These are phyloP conservation scores for Pythium utonaiense DNA, from an alignment of 352 stramenopile species.

Conservation along the genomic window DNA sequence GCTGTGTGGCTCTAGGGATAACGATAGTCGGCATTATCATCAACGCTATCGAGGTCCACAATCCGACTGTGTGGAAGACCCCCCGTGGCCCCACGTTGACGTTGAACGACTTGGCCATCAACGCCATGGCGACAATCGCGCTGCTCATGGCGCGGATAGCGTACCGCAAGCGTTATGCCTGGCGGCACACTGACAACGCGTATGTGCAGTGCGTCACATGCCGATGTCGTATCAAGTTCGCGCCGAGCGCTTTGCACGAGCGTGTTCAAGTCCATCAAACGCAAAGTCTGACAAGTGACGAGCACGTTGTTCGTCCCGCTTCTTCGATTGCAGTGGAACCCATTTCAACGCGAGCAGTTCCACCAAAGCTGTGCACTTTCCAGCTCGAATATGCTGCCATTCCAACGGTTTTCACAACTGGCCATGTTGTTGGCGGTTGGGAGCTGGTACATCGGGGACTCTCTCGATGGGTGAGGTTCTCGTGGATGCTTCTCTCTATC, in stretches of 20 bases:
- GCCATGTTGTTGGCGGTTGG: too few relatives aligned
- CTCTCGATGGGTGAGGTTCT: too few relatives aligned
- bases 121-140: constrained; percentile 1
- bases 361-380: not conserved
- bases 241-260: not conserved
- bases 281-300: not conserved
- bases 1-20: not conserved
- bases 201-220: not conserved
- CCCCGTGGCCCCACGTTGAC: not conserved
- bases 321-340: too few relatives aligned
- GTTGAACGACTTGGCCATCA: not conserved
- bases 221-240: not conserved
- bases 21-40: not conserved
- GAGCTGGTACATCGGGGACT: too few relatives aligned
- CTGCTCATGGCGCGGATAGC: constrained; percentile 7
- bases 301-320: too few relatives aligned
- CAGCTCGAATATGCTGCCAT: not conserved
- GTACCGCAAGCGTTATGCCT: constrained; percentile 1
- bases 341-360: not conserved
- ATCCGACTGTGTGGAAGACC: not conserved
- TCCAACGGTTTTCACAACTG: too few relatives aligned
- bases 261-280: not conserved
- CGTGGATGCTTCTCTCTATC: too few relatives aligned
- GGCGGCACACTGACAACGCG: not conserved
- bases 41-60: not conserved